phyloP scores from a whole-genome alignment of 2,329 filamentous ascomycete species.

The Diaporthe batatas region DNA sequence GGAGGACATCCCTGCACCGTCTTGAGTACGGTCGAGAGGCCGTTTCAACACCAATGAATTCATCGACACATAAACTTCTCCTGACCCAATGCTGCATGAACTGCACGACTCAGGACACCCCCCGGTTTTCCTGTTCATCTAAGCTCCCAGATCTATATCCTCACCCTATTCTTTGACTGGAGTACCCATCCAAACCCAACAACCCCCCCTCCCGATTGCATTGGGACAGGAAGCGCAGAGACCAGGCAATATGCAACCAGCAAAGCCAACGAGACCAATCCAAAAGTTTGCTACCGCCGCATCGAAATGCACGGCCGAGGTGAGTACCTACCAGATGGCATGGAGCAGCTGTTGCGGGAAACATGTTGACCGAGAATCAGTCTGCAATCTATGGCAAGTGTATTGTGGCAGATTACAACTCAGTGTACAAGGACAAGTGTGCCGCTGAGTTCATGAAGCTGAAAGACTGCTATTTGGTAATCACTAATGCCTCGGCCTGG shows the following conservation, averaged over 20 bases:
- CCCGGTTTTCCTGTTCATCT: not conserved
- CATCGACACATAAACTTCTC: constrained; percentile 19
- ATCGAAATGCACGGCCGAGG: constrained; percentile 69
- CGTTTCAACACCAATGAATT: constrained; percentile 35
- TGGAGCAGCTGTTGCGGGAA: not conserved
- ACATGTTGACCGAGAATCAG: constrained; percentile 59
- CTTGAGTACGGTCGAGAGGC: constrained; percentile 3
- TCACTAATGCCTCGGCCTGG: constrained; percentile 46
- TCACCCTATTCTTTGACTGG: not conserved
- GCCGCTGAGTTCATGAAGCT: constrained; percentile 84
- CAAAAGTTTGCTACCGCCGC: constrained; percentile 68
- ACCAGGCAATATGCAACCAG: constrained; percentile 37
- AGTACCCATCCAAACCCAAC: not conserved
- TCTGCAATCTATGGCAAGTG: constrained; percentile 91
- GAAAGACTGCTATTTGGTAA: constrained; percentile 89
- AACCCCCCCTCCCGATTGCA: no score
- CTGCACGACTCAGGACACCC: constrained; percentile 27
- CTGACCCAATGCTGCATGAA: constrained; percentile 21
- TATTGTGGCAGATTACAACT: constrained; percentile 89
- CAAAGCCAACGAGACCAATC: constrained; percentile 61
- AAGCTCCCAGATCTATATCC: not conserved
- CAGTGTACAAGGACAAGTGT: constrained; percentile 92
- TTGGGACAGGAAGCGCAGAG: not conserved
- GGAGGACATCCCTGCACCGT: constrained; percentile 20
- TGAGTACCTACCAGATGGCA: constrained; percentile 46